Percentiles rank a stretch among this genome's conserved stretches.
These are phyloP conservation scores for Boletus holoroseus DNA, from an alignment of 1,284 basidiomycete species.

Conservation along the genomic window DNA sequence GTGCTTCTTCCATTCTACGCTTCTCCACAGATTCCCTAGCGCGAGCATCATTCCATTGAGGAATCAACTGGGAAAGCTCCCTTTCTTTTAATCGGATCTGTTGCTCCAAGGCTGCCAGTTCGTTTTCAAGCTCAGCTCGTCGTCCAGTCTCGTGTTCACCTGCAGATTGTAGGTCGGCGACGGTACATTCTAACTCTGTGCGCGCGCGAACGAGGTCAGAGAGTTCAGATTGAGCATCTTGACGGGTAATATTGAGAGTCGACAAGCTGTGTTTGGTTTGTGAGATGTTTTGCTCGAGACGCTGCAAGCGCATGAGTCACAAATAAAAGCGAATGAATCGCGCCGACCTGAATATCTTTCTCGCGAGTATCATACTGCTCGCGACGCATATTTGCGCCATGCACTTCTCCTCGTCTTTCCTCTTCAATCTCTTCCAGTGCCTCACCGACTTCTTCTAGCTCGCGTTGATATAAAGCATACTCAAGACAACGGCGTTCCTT, in stretches of 20 bases:
- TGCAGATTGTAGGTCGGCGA: slow-evolving; percentile 73
- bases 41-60: slow-evolving; percentile 60
- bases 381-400: slow-evolving; percentile 75
- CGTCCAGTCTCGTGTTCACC: slow-evolving; percentile 56
- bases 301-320: slow-evolving; percentile 37
- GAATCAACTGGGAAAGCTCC: slow-evolving; percentile 56
- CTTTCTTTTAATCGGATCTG: slow-evolving; percentile 62
- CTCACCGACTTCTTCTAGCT: slow-evolving; percentile 83
- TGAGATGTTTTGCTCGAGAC: slow-evolving; percentile 69
- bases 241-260: slow-evolving; percentile 62
- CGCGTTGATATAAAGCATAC: slow-evolving; percentile 89
- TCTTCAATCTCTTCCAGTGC: slow-evolving; percentile 81
- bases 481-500: slow-evolving; percentile 92
- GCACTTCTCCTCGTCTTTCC: slow-evolving; percentile 77
- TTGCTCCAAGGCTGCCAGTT: slow-evolving; percentile 57
- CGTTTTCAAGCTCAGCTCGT: slow-evolving; percentile 59
- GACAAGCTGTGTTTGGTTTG: slow-evolving; percentile 68
- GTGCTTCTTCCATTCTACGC: slow-evolving; percentile 66
- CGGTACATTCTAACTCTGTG: slow-evolving; percentile 79
- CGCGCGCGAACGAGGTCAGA: slow-evolving; percentile 73
- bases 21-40: slow-evolving; percentile 61
- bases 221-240: slow-evolving; percentile 71
- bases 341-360: slow-evolving; percentile 70
- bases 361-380: slow-evolving; percentile 82
- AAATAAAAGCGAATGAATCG: slow-evolving; percentile 2